phyloP scores from a whole-genome alignment of 345 rosid genomes.

The Brassica juncea region DNA sequence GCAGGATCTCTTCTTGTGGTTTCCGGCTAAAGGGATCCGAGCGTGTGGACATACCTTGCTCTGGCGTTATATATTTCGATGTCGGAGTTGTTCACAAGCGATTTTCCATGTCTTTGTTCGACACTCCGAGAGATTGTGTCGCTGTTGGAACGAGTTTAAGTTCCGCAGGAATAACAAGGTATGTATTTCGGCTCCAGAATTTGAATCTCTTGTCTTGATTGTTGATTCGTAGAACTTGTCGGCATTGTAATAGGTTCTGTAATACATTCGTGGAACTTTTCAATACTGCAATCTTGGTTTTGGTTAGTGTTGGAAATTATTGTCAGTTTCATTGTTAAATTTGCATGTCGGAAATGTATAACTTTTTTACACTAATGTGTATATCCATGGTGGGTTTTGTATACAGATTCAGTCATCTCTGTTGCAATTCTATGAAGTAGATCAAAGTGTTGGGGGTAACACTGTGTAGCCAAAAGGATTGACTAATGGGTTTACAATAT shows the following conservation, averaged over 20 bases:
- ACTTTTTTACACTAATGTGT: background rate
- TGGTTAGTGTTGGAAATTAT: background rate
- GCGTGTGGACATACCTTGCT: conserved; percentile 26
- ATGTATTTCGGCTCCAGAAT: background rate
- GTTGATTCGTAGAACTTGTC: background rate
- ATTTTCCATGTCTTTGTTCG: background rate
- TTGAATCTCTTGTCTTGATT: background rate
- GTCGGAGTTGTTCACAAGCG: background rate
- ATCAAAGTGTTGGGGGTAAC: conserved; percentile 14
- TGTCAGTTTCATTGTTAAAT: no score
- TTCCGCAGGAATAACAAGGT: background rate
- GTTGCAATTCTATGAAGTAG: conserved; percentile 1
- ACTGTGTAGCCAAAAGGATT: background rate
- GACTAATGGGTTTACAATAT: background rate
- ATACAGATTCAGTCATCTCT: conserved; percentile 4
- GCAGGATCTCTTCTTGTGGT: conserved; percentile 82
- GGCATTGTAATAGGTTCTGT: no score
- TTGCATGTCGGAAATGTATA: no score
- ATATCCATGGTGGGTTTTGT: background rate
- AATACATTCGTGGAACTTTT: background rate
- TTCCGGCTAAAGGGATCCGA: conserved; percentile 72
- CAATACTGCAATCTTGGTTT: background rate
- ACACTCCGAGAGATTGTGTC: conserved; percentile 44
- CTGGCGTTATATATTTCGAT: background rate
- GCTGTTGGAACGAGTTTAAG: conserved; percentile 1